Conservation (phyloP, 2,329 filamentous ascomycete species). For the Thielaviopsis euricoi region DNA sequence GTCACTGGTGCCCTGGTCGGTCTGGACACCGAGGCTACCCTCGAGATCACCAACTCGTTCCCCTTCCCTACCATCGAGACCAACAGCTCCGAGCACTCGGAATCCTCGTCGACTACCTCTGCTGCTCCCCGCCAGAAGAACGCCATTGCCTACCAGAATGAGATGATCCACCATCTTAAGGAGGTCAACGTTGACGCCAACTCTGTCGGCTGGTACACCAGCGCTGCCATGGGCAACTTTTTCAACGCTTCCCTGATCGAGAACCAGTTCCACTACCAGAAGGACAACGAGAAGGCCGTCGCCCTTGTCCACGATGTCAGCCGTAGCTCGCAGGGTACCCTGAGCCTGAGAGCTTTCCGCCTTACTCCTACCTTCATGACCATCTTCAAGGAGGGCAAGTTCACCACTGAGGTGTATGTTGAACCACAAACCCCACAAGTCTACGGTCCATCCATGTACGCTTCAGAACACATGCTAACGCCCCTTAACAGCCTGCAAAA, state of each 20-base stretch:
- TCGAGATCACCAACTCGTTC: conserved; percentile 91
- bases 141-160: conserved; percentile 74
- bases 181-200: conserved; percentile 98
- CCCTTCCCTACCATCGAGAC: conserved; percentile 76
- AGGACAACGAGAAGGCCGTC: conserved; percentile 76
- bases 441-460: not conserved
- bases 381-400: conserved; percentile 92
- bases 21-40: conserved; percentile 66
- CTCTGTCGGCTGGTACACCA: conserved; percentile 97
- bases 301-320: conserved; percentile 90
- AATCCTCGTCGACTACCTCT: conserved; percentile 59
- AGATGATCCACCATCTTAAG: conserved; percentile 93
- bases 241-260: conserved; percentile 90
- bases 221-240: conserved; percentile 97
- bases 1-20: conserved; percentile 85
- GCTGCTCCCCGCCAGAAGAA: conserved; percentile 84
- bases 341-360: conserved; percentile 82
- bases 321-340: conserved; percentile 78
- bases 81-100: conserved; percentile 52
- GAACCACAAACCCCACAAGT: no score
- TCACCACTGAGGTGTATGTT: conserved; percentile 80
- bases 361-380: conserved; percentile 76
- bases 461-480: conserved; percentile 5
- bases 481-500: conserved; percentile 62
- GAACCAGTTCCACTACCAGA: conserved; percentile 96